Conservation (phyloP, 768 basidiomycete species). For the Tylopilus balloui region DNA sequence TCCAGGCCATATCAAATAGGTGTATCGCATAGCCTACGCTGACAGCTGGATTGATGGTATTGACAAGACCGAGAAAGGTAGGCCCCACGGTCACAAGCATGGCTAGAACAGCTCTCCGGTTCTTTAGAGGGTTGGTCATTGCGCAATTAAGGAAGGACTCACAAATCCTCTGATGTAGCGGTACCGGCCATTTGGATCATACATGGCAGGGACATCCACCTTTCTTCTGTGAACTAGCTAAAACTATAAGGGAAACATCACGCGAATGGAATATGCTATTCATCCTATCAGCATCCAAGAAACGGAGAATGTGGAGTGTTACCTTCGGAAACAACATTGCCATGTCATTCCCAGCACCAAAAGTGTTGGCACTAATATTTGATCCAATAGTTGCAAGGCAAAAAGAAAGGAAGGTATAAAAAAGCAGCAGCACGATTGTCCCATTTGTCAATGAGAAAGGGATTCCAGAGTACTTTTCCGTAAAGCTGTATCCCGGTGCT, state of each 20-base stretch:
- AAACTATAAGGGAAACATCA: conserved; percentile 42
- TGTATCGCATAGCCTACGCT: conserved; percentile 51
- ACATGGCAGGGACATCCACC: conserved; percentile 82
- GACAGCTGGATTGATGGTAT: conserved; percentile 65
- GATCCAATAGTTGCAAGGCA: conserved; percentile 65
- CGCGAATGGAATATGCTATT: conserved; percentile 21
- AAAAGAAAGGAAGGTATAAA: conserved; percentile 74
- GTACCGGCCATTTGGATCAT: conserved; percentile 74
- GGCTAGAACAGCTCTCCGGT: conserved; percentile 76
- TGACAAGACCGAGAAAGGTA: conserved; percentile 72
- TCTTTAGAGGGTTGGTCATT: conserved; percentile 39
- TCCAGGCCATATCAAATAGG: conserved; percentile 70
- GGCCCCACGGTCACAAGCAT: conserved; percentile 66
- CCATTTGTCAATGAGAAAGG: conserved; percentile 74
- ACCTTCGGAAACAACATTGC: conserved; percentile 63
- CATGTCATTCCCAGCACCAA: conserved; percentile 80
- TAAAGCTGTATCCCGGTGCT: conserved; percentile 71
- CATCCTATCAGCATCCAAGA: conserved; percentile 1
- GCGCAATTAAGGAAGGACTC: conserved; percentile 24
- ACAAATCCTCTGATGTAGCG: conserved; percentile 73
- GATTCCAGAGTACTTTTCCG: conserved; percentile 70
- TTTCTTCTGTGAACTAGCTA: conserved; percentile 71
- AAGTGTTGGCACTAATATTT: conserved; percentile 75
- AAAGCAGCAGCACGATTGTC: conserved; percentile 83
- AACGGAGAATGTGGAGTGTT: neutral